A percentile compares a stretch with the other conserved stretches of the same genome.
Conservation (phyloP, 2,329 filamentous ascomycete species). For the Teratosphaeria destructans region DNA sequence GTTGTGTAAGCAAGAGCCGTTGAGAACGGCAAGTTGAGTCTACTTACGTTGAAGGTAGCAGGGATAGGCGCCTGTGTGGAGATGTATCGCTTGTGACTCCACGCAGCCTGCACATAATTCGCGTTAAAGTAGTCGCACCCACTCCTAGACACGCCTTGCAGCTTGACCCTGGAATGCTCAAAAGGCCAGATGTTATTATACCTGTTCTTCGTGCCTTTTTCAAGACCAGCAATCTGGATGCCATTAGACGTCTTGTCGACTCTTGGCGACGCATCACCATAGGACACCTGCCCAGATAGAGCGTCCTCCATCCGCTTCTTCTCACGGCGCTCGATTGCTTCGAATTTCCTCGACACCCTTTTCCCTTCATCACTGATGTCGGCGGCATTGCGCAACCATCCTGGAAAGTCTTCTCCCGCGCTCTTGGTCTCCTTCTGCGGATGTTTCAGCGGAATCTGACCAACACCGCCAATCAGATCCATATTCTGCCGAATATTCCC, state of each 20-base stretch:
- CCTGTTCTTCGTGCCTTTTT: constrained; percentile 88
- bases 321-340: constrained; percentile 74
- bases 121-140: constrained; percentile 93
- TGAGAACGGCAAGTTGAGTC: background rate
- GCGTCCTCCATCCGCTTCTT: constrained; percentile 88
- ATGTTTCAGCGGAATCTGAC: constrained; percentile 57
- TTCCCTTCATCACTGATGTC: constrained; percentile 64
- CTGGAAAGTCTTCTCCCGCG: constrained; percentile 49
- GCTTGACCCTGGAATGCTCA: constrained; percentile 78
- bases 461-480: constrained; percentile 86
- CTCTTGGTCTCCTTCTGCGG: constrained; percentile 43
- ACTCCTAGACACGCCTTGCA: constrained; percentile 56
- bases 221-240: constrained; percentile 78
- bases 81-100: constrained; percentile 88
- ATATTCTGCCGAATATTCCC: constrained; percentile 93
- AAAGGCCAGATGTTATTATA: constrained; percentile 98
- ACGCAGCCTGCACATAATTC: constrained; percentile 67
- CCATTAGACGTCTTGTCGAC: constrained; percentile 18
- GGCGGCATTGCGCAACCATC: constrained; percentile 65
- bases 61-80: constrained; percentile 90
- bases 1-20: constrained; percentile 1
- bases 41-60: constrained; percentile 73
- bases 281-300: constrained; percentile 50
- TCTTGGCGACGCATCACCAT: constrained; percentile 33
- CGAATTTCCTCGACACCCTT: constrained; percentile 69